Evolutionary conservation across 1,284 basidiomycete genomes (phyloP).

Genomic region (Termitomyces sp.): DNA sequence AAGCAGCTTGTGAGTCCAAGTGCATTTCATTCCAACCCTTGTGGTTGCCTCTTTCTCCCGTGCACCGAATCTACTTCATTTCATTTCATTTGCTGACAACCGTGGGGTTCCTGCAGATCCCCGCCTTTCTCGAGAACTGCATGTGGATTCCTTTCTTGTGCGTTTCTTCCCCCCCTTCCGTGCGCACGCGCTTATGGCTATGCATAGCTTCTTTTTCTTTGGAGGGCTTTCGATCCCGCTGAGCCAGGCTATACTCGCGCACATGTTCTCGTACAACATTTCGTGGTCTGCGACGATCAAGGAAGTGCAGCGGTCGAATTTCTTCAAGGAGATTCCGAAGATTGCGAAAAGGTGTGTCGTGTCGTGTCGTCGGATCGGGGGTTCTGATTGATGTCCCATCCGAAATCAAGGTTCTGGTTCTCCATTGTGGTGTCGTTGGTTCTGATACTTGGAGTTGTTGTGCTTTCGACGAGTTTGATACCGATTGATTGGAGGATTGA

Average conservation of each 20-base stretch:
- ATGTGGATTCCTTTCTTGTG: slow-evolving; percentile 83
- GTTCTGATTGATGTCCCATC: no score
- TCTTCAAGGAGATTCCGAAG: slow-evolving; percentile 84
- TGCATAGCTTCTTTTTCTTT: slow-evolving; percentile 75
- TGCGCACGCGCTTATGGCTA: neutral
- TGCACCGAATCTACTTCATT: no score
- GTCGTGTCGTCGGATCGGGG: no score
- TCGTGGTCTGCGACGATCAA: slow-evolving; percentile 81
- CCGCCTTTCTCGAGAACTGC: slow-evolving; percentile 53
- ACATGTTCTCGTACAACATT: slow-evolving; percentile 83
- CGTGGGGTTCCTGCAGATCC: slow-evolving; percentile 22
- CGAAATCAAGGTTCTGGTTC: slow-evolving; percentile 53
- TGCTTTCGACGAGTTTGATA: slow-evolving; percentile 40
- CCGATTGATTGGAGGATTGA: slow-evolving; percentile 58
- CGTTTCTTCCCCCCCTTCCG: slow-evolving; percentile 25
- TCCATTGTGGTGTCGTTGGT: slow-evolving; percentile 47
- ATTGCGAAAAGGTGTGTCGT: slow-evolving; percentile 54
- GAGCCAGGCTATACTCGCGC: slow-evolving; percentile 72
- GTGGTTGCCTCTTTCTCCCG: neutral
- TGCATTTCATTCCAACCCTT: neutral
- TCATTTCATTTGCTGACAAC: neutral
- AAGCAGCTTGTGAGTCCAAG: slow-evolving; percentile 44
- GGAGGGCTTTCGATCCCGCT: slow-evolving; percentile 73
- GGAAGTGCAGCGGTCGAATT: slow-evolving; percentile 81
- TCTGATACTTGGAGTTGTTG: slow-evolving; percentile 44